Evolutionary conservation across 192 early-diverging fungal genomes (phyloP).

Genomic region (Entomortierella chlamydospora): DNA sequence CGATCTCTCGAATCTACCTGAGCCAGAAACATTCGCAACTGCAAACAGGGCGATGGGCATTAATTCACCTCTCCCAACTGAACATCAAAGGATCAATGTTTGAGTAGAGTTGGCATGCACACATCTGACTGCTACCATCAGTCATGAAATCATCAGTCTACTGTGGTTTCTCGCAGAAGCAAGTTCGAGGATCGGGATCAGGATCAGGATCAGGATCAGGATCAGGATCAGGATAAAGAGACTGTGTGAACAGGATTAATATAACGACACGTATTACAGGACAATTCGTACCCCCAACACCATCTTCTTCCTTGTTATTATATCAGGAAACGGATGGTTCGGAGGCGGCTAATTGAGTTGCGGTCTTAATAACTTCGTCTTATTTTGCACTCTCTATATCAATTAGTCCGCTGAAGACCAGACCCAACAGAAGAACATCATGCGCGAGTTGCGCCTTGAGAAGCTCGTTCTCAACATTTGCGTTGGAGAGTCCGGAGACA

Average conservation of each 20-base stretch:
- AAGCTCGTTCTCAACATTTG: slow-evolving; percentile 99
- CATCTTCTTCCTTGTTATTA: slow-evolving; percentile 17
- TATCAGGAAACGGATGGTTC: slow-evolving; percentile 26
- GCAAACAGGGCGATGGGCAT: too few species aligned
- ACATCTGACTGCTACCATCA: too few species aligned
- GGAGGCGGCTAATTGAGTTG: slow-evolving; percentile 51
- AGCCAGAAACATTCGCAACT: too few species aligned
- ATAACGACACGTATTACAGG: too few species aligned
- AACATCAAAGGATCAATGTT: too few species aligned
- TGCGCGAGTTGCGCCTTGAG: slow-evolving; percentile 98
- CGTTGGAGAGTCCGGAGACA: slow-evolving; percentile 99
- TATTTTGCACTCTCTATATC: slow-evolving; percentile 57
- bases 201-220: not conserved
- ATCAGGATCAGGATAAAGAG: too few species aligned
- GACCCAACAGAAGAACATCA: slow-evolving; percentile 84
- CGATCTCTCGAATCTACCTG: too few species aligned
- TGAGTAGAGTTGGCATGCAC: too few species aligned
- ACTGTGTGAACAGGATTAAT: slow-evolving; percentile 5
- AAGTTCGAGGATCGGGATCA: too few species aligned
- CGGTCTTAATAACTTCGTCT: slow-evolving; percentile 43
- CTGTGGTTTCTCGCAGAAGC: too few species aligned
- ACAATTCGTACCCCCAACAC: not conserved
- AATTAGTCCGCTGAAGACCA: slow-evolving; percentile 76
- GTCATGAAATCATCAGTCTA: too few species aligned
- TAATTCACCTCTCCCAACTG: too few species aligned